Evolutionary conservation across 371 early-diverging fungal species (phyloP).

Genomic region (Mortierella sp.): DNA sequence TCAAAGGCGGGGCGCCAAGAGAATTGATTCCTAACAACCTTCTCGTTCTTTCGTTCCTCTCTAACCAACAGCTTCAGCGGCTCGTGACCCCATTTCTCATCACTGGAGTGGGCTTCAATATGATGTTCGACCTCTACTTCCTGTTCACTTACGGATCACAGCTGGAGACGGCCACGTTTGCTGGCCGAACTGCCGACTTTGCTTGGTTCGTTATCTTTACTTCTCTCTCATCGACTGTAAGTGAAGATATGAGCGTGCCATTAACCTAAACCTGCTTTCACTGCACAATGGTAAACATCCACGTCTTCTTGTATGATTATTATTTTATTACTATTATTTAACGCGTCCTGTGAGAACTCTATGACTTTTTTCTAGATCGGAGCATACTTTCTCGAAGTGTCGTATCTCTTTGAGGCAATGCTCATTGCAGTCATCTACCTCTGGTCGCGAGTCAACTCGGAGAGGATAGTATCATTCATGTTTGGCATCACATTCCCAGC

Average conservation of each 20-base stretch:
- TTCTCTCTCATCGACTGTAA: constrained; percentile 39
- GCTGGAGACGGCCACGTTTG: constrained; percentile 78
- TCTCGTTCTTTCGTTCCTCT: constrained; percentile 9
- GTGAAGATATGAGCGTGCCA: neutral
- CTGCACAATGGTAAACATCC: too few species aligned
- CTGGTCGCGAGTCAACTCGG: constrained; percentile 78
- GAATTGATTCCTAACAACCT: too few species aligned
- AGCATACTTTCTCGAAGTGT: constrained; percentile 21
- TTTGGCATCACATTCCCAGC: constrained; percentile 87
- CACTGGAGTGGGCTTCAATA: constrained; percentile 62
- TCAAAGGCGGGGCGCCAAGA: too few species aligned
- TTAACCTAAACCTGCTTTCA: too few species aligned
- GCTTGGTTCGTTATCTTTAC: constrained; percentile 72
- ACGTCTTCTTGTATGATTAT: too few species aligned
- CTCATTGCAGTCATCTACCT: constrained; percentile 76
- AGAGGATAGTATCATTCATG: constrained; percentile 77
- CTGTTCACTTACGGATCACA: constrained; percentile 77
- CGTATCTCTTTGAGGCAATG: constrained; percentile 60
- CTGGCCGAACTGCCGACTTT: constrained; percentile 82
- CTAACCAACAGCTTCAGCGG: constrained; percentile 80
- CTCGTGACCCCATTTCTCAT: constrained; percentile 77
- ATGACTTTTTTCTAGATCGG: constrained; percentile 23
- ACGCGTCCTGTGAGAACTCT: constrained; percentile 9
- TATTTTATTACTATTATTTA: neutral
- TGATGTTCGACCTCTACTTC: constrained; percentile 78